A percentile compares a stretch with the other conserved stretches of the same genome.
Evolutionary conservation across 2,329 filamentous ascomycete species (phyloP).

Genomic region (Ramularia endophylla): DNA sequence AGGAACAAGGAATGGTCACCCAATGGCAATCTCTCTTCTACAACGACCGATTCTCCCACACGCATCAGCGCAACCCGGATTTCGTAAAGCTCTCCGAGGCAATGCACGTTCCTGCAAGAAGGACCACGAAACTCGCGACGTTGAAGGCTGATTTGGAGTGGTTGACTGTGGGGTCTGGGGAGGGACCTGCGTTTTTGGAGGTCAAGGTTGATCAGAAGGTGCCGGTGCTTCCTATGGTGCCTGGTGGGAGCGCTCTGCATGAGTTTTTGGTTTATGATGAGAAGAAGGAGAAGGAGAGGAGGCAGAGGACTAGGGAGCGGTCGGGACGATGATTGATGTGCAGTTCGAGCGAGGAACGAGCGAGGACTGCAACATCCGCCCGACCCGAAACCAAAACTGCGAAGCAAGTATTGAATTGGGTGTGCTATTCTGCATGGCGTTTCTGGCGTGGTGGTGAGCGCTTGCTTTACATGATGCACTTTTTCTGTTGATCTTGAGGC

Average conservation of each 20-base stretch:
- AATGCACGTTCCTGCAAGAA: slow-evolving; percentile 76
- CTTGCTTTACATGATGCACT: too few relatives aligned
- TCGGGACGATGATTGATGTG: slow-evolving; percentile 31
- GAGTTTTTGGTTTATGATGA: slow-evolving; percentile 89
- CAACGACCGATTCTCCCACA: slow-evolving; percentile 86
- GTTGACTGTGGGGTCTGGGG: slow-evolving; percentile 66
- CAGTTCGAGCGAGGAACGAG: too few relatives aligned
- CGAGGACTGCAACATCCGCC: too few relatives aligned
- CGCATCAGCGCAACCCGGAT: slow-evolving; percentile 91
- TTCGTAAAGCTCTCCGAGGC: slow-evolving; percentile 90
- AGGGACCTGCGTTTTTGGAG: slow-evolving; percentile 90
- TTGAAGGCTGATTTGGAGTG: slow-evolving; percentile 74
- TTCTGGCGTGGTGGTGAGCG: too few relatives aligned
- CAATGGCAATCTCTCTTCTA: slow-evolving; percentile 99
- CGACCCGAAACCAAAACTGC: too few relatives aligned
- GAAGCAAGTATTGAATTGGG: too few relatives aligned
- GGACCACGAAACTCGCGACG: slow-evolving; percentile 68
- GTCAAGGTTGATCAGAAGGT: slow-evolving; percentile 85
- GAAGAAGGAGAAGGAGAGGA: slow-evolving; percentile 43
- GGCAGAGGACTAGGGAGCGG: slow-evolving; percentile 32
- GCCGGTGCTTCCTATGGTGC: slow-evolving; percentile 97
- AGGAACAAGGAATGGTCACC: slow-evolving; percentile 97
- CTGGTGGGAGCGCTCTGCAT: slow-evolving; percentile 76
- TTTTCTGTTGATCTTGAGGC: too few relatives aligned
- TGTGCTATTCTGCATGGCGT: too few relatives aligned